Base-by-base conservation (phyloP, 495 filamentous ascomycete species). In the Usnea hakonensis region DNA sequence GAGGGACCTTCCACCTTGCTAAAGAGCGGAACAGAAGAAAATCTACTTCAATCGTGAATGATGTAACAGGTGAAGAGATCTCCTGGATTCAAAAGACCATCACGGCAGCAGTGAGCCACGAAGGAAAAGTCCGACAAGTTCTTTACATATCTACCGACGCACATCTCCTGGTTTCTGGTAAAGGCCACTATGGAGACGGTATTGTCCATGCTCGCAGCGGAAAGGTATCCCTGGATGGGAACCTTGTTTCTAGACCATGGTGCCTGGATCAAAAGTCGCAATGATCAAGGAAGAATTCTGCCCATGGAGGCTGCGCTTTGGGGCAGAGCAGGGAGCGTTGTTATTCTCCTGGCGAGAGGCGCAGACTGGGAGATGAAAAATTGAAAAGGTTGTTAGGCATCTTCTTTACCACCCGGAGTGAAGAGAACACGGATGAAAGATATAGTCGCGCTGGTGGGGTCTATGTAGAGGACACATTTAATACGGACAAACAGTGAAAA, bases 171-270 rank as follows among this genome's bases (percentile, higher is more conserved):
- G 50, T 54, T 33, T 54, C 50, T 54, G 38, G 38, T 54, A 32
- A 54, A 54, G 50, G 50, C 50, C 30, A 54, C 50, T 30, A 30
- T 54, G 23, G 50, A 54, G 50, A 54, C 50, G 50, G 50, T 54
- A 54, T 54, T 54, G 50, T 54, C 26, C 26, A 54, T 54, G 3
- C 21, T 54, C 21, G 26, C 50, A 54, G 26, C 50, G 50, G 26
- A 54, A 54, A 54, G 50, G 50, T 54, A 54, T 54, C 26, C 50
- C 21, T 6, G 32, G 50, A 54, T 21, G 14, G 50, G 7, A 40
- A 40, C 13, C 38, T 40, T 40, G 38, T 40, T 40, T 40, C 13
- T 14, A 14, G 38, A 40, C 38, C 13, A 10, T 40, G 38, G 38
- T 40, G 38, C 38, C 38, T 14, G 38, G 38, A 40, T 40, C n/a